Percentiles rank a stretch among this genome's conserved stretches.
phyloP scores from a whole-genome alignment of 2,329 filamentous ascomycete species.

The Pyrenophora seminiperda region DNA sequence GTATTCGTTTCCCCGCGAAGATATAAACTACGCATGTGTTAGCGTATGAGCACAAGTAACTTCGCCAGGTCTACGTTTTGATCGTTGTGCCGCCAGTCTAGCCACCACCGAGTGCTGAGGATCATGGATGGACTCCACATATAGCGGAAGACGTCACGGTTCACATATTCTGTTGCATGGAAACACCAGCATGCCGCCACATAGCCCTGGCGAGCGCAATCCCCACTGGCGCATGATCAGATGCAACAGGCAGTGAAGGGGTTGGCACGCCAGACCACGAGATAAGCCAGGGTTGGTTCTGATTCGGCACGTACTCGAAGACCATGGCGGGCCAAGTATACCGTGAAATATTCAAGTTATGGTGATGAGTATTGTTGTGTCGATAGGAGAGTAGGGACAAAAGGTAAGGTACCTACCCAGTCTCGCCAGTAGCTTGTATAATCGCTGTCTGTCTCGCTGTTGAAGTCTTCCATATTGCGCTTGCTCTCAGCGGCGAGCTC shows the following conservation, averaged over 20 bases:
- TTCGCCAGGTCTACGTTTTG: slow-evolving; percentile 5
- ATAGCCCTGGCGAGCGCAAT: slow-evolving; percentile 11
- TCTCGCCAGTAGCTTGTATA: slow-evolving; percentile 99
- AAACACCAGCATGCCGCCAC: slow-evolving; percentile 10
- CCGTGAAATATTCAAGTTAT: slow-evolving; percentile 1
- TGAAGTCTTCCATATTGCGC: slow-evolving; percentile 87
- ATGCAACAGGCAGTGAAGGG: slow-evolving; percentile 1
- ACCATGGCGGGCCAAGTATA: slow-evolving; percentile 4
- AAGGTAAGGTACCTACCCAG: slow-evolving; percentile 73
- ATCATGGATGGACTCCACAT: slow-evolving; percentile 10
- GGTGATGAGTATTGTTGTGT: too few species aligned
- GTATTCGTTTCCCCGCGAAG: slow-evolving; percentile 96
- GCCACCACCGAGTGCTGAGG: slow-evolving; percentile 10
- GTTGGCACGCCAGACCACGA: slow-evolving; percentile 8
- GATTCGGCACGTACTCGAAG: not conserved
- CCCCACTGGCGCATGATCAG: slow-evolving; percentile 9
- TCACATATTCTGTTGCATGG: not conserved
- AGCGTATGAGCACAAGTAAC: slow-evolving; percentile 9
- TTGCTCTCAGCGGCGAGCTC: slow-evolving; percentile 12
- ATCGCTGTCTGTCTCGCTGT: slow-evolving; percentile 96
- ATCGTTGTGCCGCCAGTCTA: slow-evolving; percentile 1
- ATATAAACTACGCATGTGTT: slow-evolving; percentile 76
- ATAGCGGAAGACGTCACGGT: slow-evolving; percentile 4
- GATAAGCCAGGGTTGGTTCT: slow-evolving; percentile 2
- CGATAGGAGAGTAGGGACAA: not conserved